phyloP scores from a whole-genome alignment of 495 filamentous ascomycete genomes.

The Talaromyces proteolyticus region DNA sequence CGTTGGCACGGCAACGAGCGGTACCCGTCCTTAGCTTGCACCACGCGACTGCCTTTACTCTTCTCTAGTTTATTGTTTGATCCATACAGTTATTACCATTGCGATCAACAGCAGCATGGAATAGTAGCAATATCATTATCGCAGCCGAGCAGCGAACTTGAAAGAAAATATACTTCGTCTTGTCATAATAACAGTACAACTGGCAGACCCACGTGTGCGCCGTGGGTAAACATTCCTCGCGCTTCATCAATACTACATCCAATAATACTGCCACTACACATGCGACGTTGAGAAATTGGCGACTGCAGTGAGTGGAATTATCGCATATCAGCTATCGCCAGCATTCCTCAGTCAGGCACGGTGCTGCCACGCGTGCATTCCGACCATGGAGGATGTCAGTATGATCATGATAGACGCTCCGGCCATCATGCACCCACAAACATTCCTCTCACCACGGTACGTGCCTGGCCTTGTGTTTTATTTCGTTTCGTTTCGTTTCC shows the following conservation, averaged over 20 bases:
- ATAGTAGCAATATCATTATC: not conserved
- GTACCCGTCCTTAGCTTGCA: not conserved
- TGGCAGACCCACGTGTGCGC: not conserved
- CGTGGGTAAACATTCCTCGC: constrained; percentile 1
- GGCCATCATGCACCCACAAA: not conserved
- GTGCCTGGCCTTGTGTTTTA: no score
- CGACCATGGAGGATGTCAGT: not conserved
- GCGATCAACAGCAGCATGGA: not conserved
- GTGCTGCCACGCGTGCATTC: not conserved
- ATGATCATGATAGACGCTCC: not conserved
- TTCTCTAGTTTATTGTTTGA: not conserved
- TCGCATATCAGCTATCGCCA: not conserved
- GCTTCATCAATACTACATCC: no score
- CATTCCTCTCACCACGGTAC: not conserved
- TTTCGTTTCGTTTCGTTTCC: no score
- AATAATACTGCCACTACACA: not conserved
- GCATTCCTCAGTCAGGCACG: not conserved
- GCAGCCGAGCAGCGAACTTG: no score
- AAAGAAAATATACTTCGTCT: no score
- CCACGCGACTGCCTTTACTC: not conserved
- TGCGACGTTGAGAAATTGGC: not conserved
- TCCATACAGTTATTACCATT: not conserved
- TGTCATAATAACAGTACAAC: no score
- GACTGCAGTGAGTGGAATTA: not conserved
- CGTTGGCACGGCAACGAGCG: constrained; percentile 7